Evolutionary conservation across 805 yeast species (phyloP), one percentile per base, ranked within the genome.

Genomic region (Yamadazyma insecticola): DNA sequence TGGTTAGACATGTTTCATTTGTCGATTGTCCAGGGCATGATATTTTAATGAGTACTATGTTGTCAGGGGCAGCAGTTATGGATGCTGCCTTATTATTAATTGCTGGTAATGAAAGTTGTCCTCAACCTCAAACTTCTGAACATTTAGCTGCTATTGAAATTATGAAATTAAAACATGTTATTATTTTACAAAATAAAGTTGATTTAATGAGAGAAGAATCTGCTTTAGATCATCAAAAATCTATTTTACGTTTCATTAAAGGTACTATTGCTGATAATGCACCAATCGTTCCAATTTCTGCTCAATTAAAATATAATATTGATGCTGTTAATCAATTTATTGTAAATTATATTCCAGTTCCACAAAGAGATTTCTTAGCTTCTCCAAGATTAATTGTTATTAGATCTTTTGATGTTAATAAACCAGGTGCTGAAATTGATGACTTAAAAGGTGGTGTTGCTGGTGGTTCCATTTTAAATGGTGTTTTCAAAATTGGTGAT

Each of bases 21-120:
- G 98, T 94, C 40, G 99, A 92, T 72, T 94, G 98, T 72, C 99
- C 99, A 39, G 99, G 99, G 63, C 99, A 92, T 84, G 99, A 92
- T 72, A 94, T 92, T 70, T 81, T 92, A 62, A 92, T 92, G 99
- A 88, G 97, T 75, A 92, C 99, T 46, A 92, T 92, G 99, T 80
- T 92, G 77, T 89, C 97, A 28, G 99, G 99, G 59, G 99, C 99
- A 22, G 99, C 99, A 12, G 99, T 92, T 44, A 92, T 92, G 99
- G 99, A 92, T 66, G 99, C 99, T 35, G 99, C 99, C 2, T 71
- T 92, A 40, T 71, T 92, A 55, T 74, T 92, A 45, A 81, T 92
- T 57, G 99, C 98, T 17, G 98, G 97, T 65, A 92, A 92, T 60
- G 99, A 92, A 74, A 78, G 95, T 34, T 92, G 99, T 72, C 99